Evolutionary conservation across 345 rosid species (phyloP).

Genomic region (Microcos paniculata): DNA sequence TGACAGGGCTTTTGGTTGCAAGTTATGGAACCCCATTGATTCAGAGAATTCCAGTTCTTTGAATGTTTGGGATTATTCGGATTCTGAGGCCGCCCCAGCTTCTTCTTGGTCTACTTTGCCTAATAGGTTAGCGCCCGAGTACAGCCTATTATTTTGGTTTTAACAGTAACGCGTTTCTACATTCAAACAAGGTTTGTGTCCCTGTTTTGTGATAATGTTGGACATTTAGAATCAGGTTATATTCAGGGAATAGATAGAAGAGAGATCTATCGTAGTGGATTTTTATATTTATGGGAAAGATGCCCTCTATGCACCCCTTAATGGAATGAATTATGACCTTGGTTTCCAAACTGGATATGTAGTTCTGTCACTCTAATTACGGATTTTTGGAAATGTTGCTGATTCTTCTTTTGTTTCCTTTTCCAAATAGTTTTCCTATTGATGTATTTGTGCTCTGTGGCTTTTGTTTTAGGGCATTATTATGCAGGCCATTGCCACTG

Average conservation of each 20-base stretch:
- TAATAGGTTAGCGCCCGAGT: constrained; percentile 45
- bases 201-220: background rate
- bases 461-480: constrained; percentile 55
- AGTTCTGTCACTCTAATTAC: background rate
- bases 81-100: constrained; percentile 95
- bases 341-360: background rate
- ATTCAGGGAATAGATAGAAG: too few relatives aligned
- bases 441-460: background rate
- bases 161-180: background rate
- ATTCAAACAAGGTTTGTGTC: too few relatives aligned
- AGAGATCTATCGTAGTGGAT: too few relatives aligned
- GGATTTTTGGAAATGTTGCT: background rate
- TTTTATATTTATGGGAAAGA: background rate
- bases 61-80: constrained; percentile 89
- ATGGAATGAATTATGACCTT: background rate
- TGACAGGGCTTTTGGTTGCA: constrained; percentile 51
- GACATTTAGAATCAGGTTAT: constrained; percentile 6
- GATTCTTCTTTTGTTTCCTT: background rate
- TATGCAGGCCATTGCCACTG: constrained; percentile 82
- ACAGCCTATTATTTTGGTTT: background rate
- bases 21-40: constrained; percentile 56
- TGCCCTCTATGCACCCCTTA: background rate
- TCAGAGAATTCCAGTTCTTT: constrained; percentile 68
- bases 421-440: background rate
- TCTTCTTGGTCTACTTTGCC: constrained; percentile 93